These are phyloP conservation scores for Metarhizium sp. DNA, from an alignment of 2,329 filamentous ascomycete species.

Conservation along the genomic window DNA sequence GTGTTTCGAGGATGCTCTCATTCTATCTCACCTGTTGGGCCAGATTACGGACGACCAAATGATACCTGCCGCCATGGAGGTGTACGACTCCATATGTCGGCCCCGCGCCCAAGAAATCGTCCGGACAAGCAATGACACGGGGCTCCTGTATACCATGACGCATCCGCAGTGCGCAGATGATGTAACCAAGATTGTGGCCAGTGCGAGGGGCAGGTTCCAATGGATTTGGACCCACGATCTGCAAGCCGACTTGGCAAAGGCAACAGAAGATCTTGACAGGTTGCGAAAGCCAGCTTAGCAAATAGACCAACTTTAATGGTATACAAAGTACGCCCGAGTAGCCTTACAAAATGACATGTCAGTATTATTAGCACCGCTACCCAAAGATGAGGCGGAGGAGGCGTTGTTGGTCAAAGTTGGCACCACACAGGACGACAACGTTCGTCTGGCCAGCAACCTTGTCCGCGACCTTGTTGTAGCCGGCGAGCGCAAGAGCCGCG, in stretches of 20 bases:
- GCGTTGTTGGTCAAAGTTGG: conserved; percentile 6
- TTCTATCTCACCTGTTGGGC: background rate
- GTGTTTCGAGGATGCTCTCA: background rate
- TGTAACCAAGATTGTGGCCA: background rate
- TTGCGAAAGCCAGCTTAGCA: background rate
- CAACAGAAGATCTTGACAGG: background rate
- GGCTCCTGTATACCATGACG: background rate
- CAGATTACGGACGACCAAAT: background rate
- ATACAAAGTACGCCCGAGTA: background rate
- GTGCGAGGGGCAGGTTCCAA: background rate
- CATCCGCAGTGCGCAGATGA: background rate
- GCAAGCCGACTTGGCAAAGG: background rate
- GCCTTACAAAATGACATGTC: no score
- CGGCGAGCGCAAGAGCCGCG: conserved; percentile 13
- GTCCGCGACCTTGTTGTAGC: conserved; percentile 10
- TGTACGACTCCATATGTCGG: background rate
- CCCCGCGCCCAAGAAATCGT: background rate
- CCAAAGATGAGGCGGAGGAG: background rate
- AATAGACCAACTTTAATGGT: background rate
- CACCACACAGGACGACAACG: conserved; percentile 12
- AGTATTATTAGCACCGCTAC: no score
- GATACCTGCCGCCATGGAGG: background rate
- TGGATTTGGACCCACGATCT: background rate
- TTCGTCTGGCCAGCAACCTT: conserved; percentile 9
- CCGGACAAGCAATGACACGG: background rate